Evolutionary conservation across 2,329 filamentous ascomycete species (phyloP), one percentile per base, ranked within the genome.

Genomic region (Penicillium sp.): DNA sequence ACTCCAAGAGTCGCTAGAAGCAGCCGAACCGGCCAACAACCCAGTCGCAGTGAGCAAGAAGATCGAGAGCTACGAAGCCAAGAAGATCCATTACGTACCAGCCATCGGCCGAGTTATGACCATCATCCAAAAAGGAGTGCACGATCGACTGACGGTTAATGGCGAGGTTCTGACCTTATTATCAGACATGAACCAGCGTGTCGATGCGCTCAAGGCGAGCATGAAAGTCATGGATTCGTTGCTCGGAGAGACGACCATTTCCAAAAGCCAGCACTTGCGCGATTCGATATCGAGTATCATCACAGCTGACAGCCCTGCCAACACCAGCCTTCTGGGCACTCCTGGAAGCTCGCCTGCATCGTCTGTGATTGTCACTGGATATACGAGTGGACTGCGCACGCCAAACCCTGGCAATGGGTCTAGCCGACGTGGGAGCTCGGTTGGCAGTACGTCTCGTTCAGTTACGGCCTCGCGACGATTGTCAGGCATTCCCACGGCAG

Each of bases 41-140:
- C 84, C 85, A 21, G 78, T 86, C 5, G 78, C 80, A 1, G 82
- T 94, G 74, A 79, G 81, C 59, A 95, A 94, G 75, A 93, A 91
- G 71, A 86, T 96, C 43, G 91, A 96, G 71, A 95, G 83, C 64
- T 99, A 96, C 71, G 92, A 97, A 69, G 90, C 89, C 45, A 99
- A 97, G 79, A 95, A 93, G 73, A 85, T 85, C 58, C 93, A 97
- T 70, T 99, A 97, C 67, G 89, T 91, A 1, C 90, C 92, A 9
- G 93, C 94, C 1, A 95, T 99, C 68, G 90, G 94, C 69, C 84
- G 92, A 43, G 91, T 99, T 7, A 76, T 97, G 18, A 86, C 88
- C 40, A 95, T 97, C 68, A 97, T 97, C 51, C 91, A 97, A 64
- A 93, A 91, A 68, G 94, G 94, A n/a, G 88, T 97, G 66, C 89